Conservation (phyloP, 2,329 filamentous ascomycete genomes). For the Colletotrichum sp. region DNA sequence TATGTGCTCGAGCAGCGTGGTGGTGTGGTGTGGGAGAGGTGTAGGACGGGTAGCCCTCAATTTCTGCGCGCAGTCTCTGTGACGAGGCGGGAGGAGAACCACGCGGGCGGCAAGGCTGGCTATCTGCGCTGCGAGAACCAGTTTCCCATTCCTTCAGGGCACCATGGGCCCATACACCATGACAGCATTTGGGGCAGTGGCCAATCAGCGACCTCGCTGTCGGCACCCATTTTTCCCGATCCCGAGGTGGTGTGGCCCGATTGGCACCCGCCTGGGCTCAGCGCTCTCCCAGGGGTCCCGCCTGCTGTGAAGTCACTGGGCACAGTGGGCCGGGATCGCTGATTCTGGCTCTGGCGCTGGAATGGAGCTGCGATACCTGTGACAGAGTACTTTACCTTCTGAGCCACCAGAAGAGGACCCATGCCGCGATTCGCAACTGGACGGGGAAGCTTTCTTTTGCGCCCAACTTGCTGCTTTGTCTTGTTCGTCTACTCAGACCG, state of each 20-base stretch:
- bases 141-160: background rate
- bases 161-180: background rate
- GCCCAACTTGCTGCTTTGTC: background rate
- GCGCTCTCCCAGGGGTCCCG: background rate
- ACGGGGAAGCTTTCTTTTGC: background rate
- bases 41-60: conserved; percentile 17
- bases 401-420: background rate
- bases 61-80: conserved; percentile 22
- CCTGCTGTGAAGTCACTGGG: conserved; percentile 7
- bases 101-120: conserved; percentile 22
- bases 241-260: background rate
- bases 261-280: background rate
- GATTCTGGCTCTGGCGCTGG: background rate
- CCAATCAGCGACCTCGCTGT: conserved; percentile 5
- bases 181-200: background rate
- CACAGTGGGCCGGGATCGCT: conserved; percentile 10
- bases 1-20: background rate
- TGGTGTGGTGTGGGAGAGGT: conserved; percentile 14
- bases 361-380: conserved; percentile 10
- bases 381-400: background rate
- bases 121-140: background rate
- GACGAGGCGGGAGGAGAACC: conserved; percentile 23
- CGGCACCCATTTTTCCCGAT: conserved; percentile 5
- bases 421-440: background rate
- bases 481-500: background rate